Percentiles rank a stretch among this genome's conserved stretches.
Conservation (phyloP, 2,329 filamentous ascomycete genomes). For the Arthrobotrys conoides region DNA sequence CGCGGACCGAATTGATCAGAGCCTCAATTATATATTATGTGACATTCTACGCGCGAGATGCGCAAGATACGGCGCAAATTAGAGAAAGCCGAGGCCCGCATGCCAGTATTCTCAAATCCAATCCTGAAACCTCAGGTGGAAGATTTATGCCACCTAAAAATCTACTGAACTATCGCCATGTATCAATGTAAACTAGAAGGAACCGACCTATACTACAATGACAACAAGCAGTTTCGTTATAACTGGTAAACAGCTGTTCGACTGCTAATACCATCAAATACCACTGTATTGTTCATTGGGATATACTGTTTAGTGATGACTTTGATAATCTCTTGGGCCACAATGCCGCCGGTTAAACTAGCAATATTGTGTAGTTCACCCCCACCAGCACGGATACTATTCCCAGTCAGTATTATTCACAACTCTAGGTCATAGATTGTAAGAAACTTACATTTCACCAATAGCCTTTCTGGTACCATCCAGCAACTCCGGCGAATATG, state of each 20-base stretch:
- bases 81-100: no score
- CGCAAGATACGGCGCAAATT: no score
- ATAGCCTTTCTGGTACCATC: conserved; percentile 71
- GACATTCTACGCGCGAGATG: no score
- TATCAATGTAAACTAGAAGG: conserved; percentile 13
- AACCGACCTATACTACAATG: not conserved
- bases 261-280: conserved; percentile 78
- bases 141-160: not conserved
- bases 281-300: conserved; percentile 78
- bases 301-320: conserved; percentile 80
- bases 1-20: no score
- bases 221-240: conserved; percentile 65
- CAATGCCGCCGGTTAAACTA: conserved; percentile 87
- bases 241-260: conserved; percentile 74
- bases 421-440: not conserved
- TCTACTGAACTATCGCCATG: not conserved
- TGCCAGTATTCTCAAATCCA: not conserved
- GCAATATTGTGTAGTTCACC: conserved; percentile 94
- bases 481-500: conserved; percentile 68
- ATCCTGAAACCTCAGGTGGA: not conserved
- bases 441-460: conserved; percentile 68
- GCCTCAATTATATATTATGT: no score
- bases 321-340: conserved; percentile 98
- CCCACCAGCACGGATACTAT: conserved; percentile 77
- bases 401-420: not conserved